Percentiles rank a stretch among this genome's conserved stretches.
Evolutionary conservation across 352 stramenopile species (phyloP).

Genomic region (Phytophthora melonis): DNA sequence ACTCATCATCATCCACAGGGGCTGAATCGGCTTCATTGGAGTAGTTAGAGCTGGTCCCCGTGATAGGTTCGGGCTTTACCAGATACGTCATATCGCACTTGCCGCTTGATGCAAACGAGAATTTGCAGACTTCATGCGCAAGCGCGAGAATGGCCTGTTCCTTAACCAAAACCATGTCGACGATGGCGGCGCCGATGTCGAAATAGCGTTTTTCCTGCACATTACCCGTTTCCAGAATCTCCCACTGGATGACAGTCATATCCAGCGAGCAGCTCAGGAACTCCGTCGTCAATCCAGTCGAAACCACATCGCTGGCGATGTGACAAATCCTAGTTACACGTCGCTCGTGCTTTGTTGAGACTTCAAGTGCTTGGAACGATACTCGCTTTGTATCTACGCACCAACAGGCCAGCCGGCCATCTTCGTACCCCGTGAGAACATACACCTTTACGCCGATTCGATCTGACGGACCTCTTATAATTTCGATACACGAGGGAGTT

Average conservation of each 20-base stretch:
- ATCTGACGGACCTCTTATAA: constrained; percentile 19
- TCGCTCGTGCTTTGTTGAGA: constrained; percentile 51
- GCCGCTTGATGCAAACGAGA: constrained; percentile 27
- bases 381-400: constrained; percentile 16
- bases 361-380: constrained; percentile 38
- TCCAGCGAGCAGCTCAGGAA: constrained; percentile 70
- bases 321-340: constrained; percentile 48
- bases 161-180: constrained; percentile 51
- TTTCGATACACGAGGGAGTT: constrained; percentile 51
- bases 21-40: not conserved
- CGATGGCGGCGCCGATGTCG: constrained; percentile 58
- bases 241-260: constrained; percentile 74
- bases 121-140: constrained; percentile 52
- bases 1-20: constrained; percentile 4
- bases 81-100: constrained; percentile 19
- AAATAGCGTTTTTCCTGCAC: constrained; percentile 72
- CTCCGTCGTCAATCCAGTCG: not conserved
- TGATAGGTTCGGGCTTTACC: constrained; percentile 4
- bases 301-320: constrained; percentile 9
- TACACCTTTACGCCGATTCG: not conserved
- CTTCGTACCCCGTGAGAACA: constrained; percentile 61
- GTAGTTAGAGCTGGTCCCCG: not conserved
- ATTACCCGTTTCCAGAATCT: constrained; percentile 24
- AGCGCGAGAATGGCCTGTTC: constrained; percentile 42
- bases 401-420: constrained; percentile 62